Conservation (phyloP, 306 rosid species). For the Lithocarpus polystachyus region DNA sequence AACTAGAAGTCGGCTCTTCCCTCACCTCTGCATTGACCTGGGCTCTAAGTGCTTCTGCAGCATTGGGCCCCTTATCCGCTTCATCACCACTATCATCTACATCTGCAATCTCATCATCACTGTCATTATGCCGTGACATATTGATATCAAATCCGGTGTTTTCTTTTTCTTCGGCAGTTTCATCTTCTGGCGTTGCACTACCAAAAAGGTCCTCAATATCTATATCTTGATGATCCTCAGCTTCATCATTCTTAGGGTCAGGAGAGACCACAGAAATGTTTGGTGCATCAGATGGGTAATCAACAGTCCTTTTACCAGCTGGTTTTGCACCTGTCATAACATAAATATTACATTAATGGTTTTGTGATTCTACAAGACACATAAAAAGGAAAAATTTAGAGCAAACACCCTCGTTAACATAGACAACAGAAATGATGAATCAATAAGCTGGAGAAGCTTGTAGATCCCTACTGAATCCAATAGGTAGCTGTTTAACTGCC, state of each 20-base stretch:
- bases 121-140: slow-evolving; percentile 43
- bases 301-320: slow-evolving; percentile 39
- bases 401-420: background rate
- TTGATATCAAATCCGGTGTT: slow-evolving; percentile 62
- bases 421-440: background rate
- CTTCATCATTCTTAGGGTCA: slow-evolving; percentile 49
- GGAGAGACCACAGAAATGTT: slow-evolving; percentile 45
- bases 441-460: background rate
- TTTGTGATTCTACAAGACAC: background rate
- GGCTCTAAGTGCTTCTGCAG: slow-evolving; percentile 78
- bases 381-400: background rate
- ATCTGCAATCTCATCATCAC: slow-evolving; percentile 86
- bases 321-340: slow-evolving; percentile 51
- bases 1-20: slow-evolving; percentile 56
- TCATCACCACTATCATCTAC: slow-evolving; percentile 89
- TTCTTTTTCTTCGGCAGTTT: slow-evolving; percentile 53
- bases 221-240: slow-evolving; percentile 67
- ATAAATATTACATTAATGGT: slow-evolving; percentile 10
- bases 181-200: slow-evolving; percentile 55
- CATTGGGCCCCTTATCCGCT: slow-evolving; percentile 81
- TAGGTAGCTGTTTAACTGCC: background rate
- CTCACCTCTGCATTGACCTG: slow-evolving; percentile 78
- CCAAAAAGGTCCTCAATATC: slow-evolving; percentile 73
- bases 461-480: background rate
- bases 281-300: slow-evolving; percentile 48